Percentiles rank a stretch among this genome's conserved stretches.
phyloP scores from a whole-genome alignment of 2,329 filamentous ascomycete species.

The Alternaria brassicae region DNA sequence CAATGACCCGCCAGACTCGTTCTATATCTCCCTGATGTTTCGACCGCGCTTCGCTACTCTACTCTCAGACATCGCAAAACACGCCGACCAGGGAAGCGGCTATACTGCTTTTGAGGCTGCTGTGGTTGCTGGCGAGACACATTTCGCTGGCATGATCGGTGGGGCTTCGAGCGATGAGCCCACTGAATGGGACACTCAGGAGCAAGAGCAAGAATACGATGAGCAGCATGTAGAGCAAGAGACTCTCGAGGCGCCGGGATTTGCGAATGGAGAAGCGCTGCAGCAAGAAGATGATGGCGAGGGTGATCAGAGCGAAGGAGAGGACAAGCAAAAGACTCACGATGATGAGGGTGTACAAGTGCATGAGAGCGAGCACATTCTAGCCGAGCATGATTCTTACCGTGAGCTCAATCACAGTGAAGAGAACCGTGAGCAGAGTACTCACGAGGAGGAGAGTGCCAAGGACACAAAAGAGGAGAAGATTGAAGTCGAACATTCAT shows the following conservation, averaged over 20 bases:
- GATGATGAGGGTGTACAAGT: conserved; percentile 1
- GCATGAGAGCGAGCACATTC: conserved; percentile 6
- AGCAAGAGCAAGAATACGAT: conserved; percentile 11
- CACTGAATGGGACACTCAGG: conserved; percentile 33
- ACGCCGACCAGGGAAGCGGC: conserved; percentile 64
- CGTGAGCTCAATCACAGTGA: background rate
- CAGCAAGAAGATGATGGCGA: conserved; percentile 7
- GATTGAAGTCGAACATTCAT: background rate
- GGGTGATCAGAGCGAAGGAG: conserved; percentile 2
- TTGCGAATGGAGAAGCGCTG: conserved; percentile 8
- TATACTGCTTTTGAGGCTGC: conserved; percentile 56
- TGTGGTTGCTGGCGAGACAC: conserved; percentile 37
- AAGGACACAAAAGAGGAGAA: conserved; percentile 1
- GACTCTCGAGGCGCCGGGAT: conserved; percentile 1
- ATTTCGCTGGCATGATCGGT: conserved; percentile 29
- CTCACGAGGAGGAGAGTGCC: background rate
- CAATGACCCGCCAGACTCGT: conserved; percentile 58
- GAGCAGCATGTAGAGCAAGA: conserved; percentile 4
- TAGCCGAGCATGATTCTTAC: background rate
- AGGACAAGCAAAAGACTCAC: background rate
- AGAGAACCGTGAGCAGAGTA: background rate
- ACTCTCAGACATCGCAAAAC: conserved; percentile 60
- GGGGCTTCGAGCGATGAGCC: conserved; percentile 27
- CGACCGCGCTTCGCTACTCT: conserved; percentile 62
- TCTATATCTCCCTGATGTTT: conserved; percentile 65